These are phyloP conservation scores for Talaromyces sp. DNA, from an alignment of 2,329 filamentous ascomycete genomes.

Conservation along the genomic window DNA sequence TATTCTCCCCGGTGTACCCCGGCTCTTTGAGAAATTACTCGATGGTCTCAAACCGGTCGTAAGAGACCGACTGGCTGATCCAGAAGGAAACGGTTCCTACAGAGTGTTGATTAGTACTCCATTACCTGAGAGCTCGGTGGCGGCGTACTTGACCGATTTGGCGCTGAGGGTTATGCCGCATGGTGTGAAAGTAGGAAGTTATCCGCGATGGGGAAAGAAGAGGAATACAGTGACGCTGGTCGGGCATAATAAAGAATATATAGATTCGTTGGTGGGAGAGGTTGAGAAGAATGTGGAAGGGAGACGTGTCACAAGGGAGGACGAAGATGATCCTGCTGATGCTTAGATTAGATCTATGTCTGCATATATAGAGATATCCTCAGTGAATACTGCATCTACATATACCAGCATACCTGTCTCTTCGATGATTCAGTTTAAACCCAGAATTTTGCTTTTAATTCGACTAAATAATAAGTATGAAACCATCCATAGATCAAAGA, in stretches of 20 bases:
- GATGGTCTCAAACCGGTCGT: slow-evolving; percentile 69
- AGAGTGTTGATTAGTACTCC: slow-evolving; percentile 83
- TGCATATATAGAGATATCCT: background rate
- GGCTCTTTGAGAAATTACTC: slow-evolving; percentile 73
- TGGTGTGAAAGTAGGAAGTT: slow-evolving; percentile 91
- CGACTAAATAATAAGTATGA: background rate
- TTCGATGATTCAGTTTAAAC: background rate
- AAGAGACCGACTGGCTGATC: slow-evolving; percentile 67
- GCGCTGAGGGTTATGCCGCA: slow-evolving; percentile 65
- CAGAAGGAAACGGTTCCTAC: slow-evolving; percentile 72
- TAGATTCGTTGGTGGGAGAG: slow-evolving; percentile 73
- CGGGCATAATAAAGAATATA: slow-evolving; percentile 64
- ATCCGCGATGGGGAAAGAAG: slow-evolving; percentile 85
- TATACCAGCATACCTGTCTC: background rate
- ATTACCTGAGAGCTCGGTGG: slow-evolving; percentile 77
- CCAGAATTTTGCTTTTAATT: slow-evolving; percentile 6
- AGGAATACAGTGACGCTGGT: slow-evolving; percentile 89
- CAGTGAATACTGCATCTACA: background rate
- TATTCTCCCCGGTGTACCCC: slow-evolving; percentile 84
- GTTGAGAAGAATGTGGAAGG: slow-evolving; percentile 74
- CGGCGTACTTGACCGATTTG: slow-evolving; percentile 74
- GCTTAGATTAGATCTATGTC: background rate
- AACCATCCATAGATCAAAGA: slow-evolving; percentile 2
- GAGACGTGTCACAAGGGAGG: slow-evolving; percentile 63
- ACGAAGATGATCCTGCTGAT: slow-evolving; percentile 56